Evolutionary conservation across 164 flowering plant species (phyloP).

Genomic region (Nymphaea thermarum): DNA sequence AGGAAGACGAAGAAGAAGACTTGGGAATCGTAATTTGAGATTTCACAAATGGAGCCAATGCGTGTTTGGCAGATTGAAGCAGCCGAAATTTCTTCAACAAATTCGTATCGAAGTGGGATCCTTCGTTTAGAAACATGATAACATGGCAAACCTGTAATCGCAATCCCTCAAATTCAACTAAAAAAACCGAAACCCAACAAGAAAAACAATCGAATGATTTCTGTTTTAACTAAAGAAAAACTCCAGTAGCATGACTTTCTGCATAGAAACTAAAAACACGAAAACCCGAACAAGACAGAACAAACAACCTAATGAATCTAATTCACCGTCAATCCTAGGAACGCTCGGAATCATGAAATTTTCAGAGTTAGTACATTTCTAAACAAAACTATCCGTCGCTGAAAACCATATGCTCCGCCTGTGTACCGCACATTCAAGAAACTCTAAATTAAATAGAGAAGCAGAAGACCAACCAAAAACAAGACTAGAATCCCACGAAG

Average conservation of each 20-base stretch:
- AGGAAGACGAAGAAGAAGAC: conserved; percentile 30
- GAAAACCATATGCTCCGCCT: too few relatives aligned
- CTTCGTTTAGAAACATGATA: conserved; percentile 67
- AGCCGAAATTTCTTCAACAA: conserved; percentile 52
- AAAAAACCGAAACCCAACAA: neutral
- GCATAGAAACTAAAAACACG: too few relatives aligned
- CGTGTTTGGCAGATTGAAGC: conserved; percentile 78
- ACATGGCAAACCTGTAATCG: conserved; percentile 88
- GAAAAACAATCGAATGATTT: too few relatives aligned
- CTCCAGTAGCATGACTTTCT: too few relatives aligned
- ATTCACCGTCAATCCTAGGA: too few relatives aligned
- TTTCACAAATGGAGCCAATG: conserved; percentile 47
- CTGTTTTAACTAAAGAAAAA: too few relatives aligned
- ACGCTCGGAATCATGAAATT: too few relatives aligned
- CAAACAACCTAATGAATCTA: too few relatives aligned
- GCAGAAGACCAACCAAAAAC: conserved; percentile 59
- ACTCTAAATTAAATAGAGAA: neutral
- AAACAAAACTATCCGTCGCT: too few relatives aligned
- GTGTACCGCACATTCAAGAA: neutral
- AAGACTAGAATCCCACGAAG: conserved; percentile 70
- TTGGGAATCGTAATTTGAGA: conserved; percentile 28
- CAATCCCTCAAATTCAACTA: conserved; percentile 8
- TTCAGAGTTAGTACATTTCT: too few relatives aligned
- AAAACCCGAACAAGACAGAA: too few relatives aligned
- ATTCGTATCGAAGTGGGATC: conserved; percentile 66